phyloP scores from a whole-genome alignment of 2,329 filamentous ascomycete species.

The Curvularia sp. region DNA sequence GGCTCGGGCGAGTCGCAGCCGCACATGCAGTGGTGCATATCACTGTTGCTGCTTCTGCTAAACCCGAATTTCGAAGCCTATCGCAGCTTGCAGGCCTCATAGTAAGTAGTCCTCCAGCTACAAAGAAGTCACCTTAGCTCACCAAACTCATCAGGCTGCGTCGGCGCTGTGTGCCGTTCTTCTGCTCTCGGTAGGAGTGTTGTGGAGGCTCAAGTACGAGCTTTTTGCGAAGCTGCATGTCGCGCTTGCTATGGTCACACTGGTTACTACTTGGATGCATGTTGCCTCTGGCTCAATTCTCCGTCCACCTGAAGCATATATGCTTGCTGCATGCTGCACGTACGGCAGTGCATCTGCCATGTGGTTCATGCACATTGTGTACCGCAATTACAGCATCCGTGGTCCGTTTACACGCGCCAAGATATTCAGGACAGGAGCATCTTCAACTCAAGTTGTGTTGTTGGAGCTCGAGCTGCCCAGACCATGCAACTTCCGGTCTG shows the following conservation, averaged over 20 bases:
- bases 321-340: constrained; percentile 2
- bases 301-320: neutral
- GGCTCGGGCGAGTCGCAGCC: constrained; percentile 3
- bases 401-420: neutral
- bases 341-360: neutral
- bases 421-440: neutral
- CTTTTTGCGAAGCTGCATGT: constrained; percentile 4
- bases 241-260: neutral
- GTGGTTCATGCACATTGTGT: constrained; percentile 6
- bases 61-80: neutral
- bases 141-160: neutral
- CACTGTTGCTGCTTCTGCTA: neutral
- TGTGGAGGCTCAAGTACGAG: constrained; percentile 2
- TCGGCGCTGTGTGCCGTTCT: constrained; percentile 1
- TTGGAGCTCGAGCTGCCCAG: neutral
- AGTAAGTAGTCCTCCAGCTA: neutral
- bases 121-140: neutral
- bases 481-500: neutral
- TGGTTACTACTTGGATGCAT: neutral
- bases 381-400: constrained; percentile 2
- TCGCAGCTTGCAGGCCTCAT: constrained; percentile 2
- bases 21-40: neutral
- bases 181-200: neutral
- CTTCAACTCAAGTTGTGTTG: neutral
- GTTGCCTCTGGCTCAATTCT: constrained; percentile 3